A percentile compares a stretch with the other conserved stretches of the same genome.
These are phyloP conservation scores for Penstemon davidsonii DNA, from an alignment of 257 asterid genomes.

Conservation along the genomic window DNA sequence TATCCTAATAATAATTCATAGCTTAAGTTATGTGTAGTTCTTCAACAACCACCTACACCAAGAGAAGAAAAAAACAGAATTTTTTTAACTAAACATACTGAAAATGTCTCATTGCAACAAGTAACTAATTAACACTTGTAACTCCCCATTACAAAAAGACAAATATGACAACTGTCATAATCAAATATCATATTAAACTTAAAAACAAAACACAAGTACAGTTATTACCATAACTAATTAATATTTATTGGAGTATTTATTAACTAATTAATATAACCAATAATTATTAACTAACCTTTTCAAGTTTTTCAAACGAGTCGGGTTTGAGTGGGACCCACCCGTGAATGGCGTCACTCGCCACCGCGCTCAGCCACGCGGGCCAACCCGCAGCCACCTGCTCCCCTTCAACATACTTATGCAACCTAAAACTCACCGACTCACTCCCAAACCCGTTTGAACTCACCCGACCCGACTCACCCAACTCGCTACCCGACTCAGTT, in stretches of 20 bases:
- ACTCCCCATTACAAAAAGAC: background rate
- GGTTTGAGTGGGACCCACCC: conserved; percentile 90
- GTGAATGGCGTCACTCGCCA: conserved; percentile 92
- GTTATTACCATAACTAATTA: background rate
- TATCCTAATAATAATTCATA: no score
- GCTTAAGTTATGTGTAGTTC: no score
- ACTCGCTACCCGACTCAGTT: conserved; percentile 74
- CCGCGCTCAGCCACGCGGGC: conserved; percentile 97
- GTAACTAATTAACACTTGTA: background rate
- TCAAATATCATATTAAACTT: background rate
- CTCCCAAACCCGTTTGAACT: conserved; percentile 75
- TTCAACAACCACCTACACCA: no score
- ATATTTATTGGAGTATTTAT: background rate
- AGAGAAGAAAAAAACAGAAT: no score
- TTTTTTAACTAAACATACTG: no score
- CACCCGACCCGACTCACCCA: conserved; percentile 78
- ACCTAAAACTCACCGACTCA: conserved; percentile 81
- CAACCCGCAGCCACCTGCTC: conserved; percentile 97
- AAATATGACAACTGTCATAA: background rate
- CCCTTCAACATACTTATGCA: conserved; percentile 75
- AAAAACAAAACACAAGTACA: background rate
- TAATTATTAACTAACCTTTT: conserved; percentile 54
- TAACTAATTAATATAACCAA: background rate
- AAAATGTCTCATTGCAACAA: no score
- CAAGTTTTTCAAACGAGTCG: conserved; percentile 84